Percentiles rank a stretch among this genome's conserved stretches.
These are phyloP conservation scores for Phytophthora hibernalis DNA, from an alignment of 352 stramenopile genomes.

Conservation along the genomic window DNA sequence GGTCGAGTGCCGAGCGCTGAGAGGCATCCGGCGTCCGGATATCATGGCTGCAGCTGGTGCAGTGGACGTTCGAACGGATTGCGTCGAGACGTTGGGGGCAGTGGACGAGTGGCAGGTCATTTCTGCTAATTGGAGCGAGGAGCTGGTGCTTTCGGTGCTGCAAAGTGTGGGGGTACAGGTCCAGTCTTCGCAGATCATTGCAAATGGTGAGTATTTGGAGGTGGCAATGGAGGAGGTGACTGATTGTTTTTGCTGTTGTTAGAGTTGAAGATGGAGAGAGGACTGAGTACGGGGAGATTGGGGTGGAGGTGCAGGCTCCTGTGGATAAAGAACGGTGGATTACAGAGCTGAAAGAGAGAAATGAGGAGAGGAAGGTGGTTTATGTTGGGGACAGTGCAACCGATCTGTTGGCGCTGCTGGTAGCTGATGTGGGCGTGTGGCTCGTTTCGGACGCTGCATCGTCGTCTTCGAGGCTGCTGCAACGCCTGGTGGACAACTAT, in stretches of 20 bases:
- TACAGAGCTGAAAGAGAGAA: conserved; percentile 11
- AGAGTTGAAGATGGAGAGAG: conserved; percentile 57
- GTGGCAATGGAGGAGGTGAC: not conserved
- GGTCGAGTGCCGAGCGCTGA: conserved; percentile 33
- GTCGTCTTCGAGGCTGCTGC: conserved; percentile 21
- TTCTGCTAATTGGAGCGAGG: conserved; percentile 71
- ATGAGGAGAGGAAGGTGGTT: conserved; percentile 28
- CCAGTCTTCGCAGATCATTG: conserved; percentile 37
- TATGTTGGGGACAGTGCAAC: conserved; percentile 78
- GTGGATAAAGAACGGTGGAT: conserved; percentile 60
- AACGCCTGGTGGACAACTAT: conserved; percentile 39
- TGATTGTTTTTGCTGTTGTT: conserved; percentile 8
- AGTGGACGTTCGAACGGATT: conserved; percentile 42
- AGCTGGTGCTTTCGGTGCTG: conserved; percentile 51
- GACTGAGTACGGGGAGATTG: conserved; percentile 59
- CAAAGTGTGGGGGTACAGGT: not conserved
- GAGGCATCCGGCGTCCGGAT: conserved; percentile 38
- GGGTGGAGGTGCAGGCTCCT: conserved; percentile 60
- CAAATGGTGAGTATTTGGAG: conserved; percentile 54
- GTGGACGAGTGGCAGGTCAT: conserved; percentile 46
- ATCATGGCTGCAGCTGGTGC: conserved; percentile 10
- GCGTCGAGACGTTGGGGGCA: conserved; percentile 37
- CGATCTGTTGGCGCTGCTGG: conserved; percentile 67
- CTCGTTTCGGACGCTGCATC: conserved; percentile 18
- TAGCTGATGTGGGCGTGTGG: conserved; percentile 69